Conservation (phyloP, 768 basidiomycete genomes). For the Kwoniella newhampshirensis region DNA sequence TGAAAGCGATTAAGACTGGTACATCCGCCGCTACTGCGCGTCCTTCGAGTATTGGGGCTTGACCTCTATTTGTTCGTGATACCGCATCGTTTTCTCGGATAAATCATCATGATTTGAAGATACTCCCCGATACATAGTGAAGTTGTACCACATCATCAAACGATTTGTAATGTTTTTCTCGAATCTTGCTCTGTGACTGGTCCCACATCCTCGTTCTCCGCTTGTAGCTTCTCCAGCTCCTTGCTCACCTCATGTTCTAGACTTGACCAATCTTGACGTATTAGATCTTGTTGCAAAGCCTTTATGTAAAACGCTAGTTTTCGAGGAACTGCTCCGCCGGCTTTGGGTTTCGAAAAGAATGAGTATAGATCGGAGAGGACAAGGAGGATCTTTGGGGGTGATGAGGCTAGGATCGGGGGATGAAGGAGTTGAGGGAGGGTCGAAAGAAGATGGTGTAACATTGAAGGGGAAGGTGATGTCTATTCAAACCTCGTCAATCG, state of each 20-base stretch:
- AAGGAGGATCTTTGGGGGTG: constrained; percentile 14
- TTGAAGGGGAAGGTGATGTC: constrained; percentile 6
- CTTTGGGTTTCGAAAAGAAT: constrained; percentile 23
- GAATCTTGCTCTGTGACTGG: background rate
- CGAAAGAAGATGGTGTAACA: constrained; percentile 19
- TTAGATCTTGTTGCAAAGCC: constrained; percentile 25
- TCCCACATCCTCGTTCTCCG: constrained; percentile 1
- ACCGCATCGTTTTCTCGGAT: no score
- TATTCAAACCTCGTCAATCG: no score
- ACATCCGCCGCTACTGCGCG: no score
- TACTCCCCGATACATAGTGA: no score
- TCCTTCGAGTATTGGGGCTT: no score
- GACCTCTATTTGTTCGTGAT: no score
- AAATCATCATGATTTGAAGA: no score
- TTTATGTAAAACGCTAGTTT: constrained; percentile 42
- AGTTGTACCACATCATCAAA: background rate
- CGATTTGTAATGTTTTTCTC: background rate
- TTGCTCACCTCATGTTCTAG: constrained; percentile 30
- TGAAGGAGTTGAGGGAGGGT: constrained; percentile 25
- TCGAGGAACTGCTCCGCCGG: constrained; percentile 19
- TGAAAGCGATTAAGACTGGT: no score
- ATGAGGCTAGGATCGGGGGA: constrained; percentile 30
- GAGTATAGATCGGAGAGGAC: constrained; percentile 34
- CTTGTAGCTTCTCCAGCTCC: constrained; percentile 27
- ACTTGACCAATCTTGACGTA: constrained; percentile 31